Percentiles rank a stretch among this genome's conserved stretches.
Conservation (phyloP, 2,329 filamentous ascomycete species). For the Trematosphaeria pertusa region DNA sequence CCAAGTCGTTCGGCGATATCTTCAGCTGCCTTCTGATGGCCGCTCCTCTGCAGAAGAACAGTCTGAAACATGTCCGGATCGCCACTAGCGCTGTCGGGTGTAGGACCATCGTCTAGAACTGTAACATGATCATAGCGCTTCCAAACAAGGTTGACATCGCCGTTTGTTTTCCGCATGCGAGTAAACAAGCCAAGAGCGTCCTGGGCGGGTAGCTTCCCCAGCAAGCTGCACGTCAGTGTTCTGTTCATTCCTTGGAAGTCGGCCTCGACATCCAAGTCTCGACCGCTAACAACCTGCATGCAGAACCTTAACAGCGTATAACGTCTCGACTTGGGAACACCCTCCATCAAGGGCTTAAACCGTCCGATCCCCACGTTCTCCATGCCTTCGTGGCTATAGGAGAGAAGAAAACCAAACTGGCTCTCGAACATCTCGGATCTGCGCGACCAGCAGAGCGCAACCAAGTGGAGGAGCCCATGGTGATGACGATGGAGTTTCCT, state of each 20-base stretch:
- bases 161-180: constrained; percentile 26
- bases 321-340: constrained; percentile 12
- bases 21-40: constrained; percentile 17
- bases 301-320: constrained; percentile 30
- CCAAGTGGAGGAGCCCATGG: constrained; percentile 24
- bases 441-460: constrained; percentile 32
- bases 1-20: constrained; percentile 17
- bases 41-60: constrained; percentile 16
- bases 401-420: constrained; percentile 15
- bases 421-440: constrained; percentile 28
- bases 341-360: constrained; percentile 14
- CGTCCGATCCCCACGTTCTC: constrained; percentile 2
- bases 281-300: constrained; percentile 11
- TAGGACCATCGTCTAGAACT: constrained; percentile 6
- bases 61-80: constrained; percentile 27
- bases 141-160: constrained; percentile 22
- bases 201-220: constrained; percentile 16
- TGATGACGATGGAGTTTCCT: constrained; percentile 9
- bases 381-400: not conserved
- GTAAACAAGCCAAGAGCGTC: constrained; percentile 28
- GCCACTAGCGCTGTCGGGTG: constrained; percentile 2
- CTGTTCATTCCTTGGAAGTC: constrained; percentile 21
- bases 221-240: constrained; percentile 5
- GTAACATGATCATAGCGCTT: constrained; percentile 5
- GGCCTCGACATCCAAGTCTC: constrained; percentile 26